Evolutionary conservation across 805 yeast genomes (phyloP).

Genomic region (Saturnispora diversa): DNA sequence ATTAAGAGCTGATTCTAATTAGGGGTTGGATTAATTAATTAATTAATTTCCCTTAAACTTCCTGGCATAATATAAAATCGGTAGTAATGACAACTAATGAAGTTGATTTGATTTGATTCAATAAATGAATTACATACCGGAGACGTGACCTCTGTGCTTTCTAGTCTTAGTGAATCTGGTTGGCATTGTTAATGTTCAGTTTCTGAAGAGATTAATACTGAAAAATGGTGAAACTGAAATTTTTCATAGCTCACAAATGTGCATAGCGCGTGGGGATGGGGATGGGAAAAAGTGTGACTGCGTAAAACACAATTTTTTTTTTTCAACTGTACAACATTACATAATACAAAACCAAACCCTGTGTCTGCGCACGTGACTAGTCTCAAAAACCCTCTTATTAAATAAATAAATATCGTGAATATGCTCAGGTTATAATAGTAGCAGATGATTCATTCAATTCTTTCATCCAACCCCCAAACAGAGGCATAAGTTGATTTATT

Average conservation of each 20-base stretch:
- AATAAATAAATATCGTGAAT: no score
- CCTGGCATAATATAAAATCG: constrained; percentile 1
- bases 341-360: constrained; percentile 7
- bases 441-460: constrained; percentile 1
- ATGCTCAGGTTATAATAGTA: neutral
- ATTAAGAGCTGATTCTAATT: no score
- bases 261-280: no score
- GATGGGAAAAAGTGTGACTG: constrained; percentile 7
- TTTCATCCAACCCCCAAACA: constrained; percentile 45
- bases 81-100: neutral
- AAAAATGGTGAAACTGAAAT: neutral
- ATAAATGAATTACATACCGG: constrained; percentile 64
- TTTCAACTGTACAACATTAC: no score
- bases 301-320: no score
- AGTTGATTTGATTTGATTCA: neutral
- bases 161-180: constrained; percentile 99
- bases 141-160: constrained; percentile 99
- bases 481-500: constrained; percentile 54
- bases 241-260: no score
- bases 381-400: no score
- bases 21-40: no score
- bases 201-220: constrained; percentile 3
- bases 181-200: constrained; percentile 58
- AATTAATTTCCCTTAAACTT: neutral
- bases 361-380: constrained; percentile 10